These are phyloP conservation scores for Penicillium manginii DNA, from an alignment of 495 filamentous ascomycete genomes.

Conservation along the genomic window DNA sequence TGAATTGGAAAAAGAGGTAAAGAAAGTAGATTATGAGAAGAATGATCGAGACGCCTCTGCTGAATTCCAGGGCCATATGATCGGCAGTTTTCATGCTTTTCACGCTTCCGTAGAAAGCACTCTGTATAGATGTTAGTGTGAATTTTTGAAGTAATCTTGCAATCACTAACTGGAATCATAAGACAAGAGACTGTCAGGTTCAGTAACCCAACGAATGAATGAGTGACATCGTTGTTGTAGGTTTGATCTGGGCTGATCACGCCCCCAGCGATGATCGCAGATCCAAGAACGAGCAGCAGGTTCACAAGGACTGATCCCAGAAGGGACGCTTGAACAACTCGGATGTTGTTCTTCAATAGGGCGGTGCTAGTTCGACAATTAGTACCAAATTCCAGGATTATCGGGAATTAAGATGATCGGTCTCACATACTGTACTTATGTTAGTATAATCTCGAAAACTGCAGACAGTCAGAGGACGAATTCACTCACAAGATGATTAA, in stretches of 20 bases:
- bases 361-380: slow-evolving; percentile 18
- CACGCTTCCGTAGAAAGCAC: slow-evolving; percentile 26
- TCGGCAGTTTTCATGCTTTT: slow-evolving; percentile 19
- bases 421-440: background rate
- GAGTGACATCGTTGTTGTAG: slow-evolving; percentile 26
- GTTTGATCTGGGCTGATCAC: slow-evolving; percentile 16
- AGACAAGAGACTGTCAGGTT: slow-evolving; percentile 30
- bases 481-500: slow-evolving; percentile 29
- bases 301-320: slow-evolving; percentile 29
- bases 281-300: slow-evolving; percentile 28
- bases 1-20: slow-evolving; percentile 62
- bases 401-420: background rate
- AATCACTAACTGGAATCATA: slow-evolving; percentile 26
- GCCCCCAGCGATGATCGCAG: slow-evolving; percentile 24
- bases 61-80: slow-evolving; percentile 22
- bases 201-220: slow-evolving; percentile 24
- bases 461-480: no score
- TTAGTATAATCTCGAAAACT: no score
- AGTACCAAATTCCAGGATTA: background rate
- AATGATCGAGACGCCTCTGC: slow-evolving; percentile 39
- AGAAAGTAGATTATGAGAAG: slow-evolving; percentile 67
- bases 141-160: background rate
- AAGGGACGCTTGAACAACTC: slow-evolving; percentile 27
- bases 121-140: slow-evolving; percentile 9
- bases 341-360: slow-evolving; percentile 21